A percentile compares a stretch with the other conserved stretches of the same genome.
These are phyloP conservation scores for Phaseolus lunatus DNA, from an alignment of 306 rosid genomes.

Conservation along the genomic window DNA sequence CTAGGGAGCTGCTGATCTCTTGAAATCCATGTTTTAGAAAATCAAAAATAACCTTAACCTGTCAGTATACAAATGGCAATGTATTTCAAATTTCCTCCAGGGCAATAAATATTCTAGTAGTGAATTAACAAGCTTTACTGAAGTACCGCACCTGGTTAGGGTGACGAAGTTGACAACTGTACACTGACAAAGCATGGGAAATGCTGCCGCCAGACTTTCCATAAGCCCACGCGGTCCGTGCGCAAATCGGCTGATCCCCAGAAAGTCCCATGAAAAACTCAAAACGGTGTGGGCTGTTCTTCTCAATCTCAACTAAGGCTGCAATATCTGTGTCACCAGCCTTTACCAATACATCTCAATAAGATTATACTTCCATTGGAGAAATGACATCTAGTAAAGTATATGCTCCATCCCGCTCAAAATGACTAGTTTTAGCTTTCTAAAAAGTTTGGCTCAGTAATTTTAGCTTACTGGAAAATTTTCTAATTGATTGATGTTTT, in stretches of 20 bases:
- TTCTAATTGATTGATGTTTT: too few species aligned
- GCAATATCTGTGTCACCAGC: constrained; percentile 95
- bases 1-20: constrained; percentile 92
- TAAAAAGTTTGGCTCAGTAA: too few species aligned
- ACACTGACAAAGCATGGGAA: constrained; percentile 95
- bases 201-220: constrained; percentile 91
- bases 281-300: constrained; percentile 97
- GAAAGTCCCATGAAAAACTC: constrained; percentile 99
- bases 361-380: constrained; percentile 39
- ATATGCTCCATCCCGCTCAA: not conserved
- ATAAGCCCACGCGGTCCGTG: constrained; percentile 97
- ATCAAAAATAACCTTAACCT: constrained; percentile 92
- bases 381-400: constrained; percentile 33
- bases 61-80: constrained; percentile 51
- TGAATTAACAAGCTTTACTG: constrained; percentile 42
- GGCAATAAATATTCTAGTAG: constrained; percentile 40
- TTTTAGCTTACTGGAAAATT: too few species aligned
- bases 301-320: constrained; percentile 97
- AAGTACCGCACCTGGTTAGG: constrained; percentile 80
- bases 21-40: constrained; percentile 92
- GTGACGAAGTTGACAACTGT: constrained; percentile 95
- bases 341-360: constrained; percentile 57
- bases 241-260: constrained; percentile 97
- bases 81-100: constrained; percentile 41
- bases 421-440: too few species aligned